Base-by-base conservation (phyloP, 2,329 filamentous ascomycete species). In the Thermomyces lanuginosus region DNA sequence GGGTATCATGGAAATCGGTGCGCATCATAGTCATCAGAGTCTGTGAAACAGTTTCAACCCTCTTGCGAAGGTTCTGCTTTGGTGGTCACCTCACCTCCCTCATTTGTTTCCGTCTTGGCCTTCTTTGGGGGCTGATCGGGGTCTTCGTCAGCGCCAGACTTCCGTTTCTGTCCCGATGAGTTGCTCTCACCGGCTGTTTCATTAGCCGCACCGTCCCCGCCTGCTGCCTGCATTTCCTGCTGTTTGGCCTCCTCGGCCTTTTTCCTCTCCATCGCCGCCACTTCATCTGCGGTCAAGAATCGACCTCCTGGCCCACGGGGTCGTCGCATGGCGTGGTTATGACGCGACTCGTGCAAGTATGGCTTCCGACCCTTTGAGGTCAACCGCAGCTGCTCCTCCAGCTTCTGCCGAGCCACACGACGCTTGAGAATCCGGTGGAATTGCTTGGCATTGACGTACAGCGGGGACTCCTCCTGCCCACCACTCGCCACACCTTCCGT, bases 371-470 rank as follows among this genome's bases (percentile, higher is more conserved):
- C 86, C 57, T 98, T 98, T 6, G 78, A 91, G 0, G 89, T 95
- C 31, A 95, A 60, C 21, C 89, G 72, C 22, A 98, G 58, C 29
- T 84, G 80, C 51, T 98, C 89, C 51, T 98, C 89, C 9, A 98
- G 64, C 49, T 81, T 82, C 53, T 95, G 89, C 17, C 89, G 71
- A 5, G 89, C 89, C 36, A 95, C 82, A 32, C 89, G 72, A 31
- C 89, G 71, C 63, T 98, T 95, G 29, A 98, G 58, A 25, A 98
- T 98, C 14, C 89, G 78, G 49, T 98, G 89, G 42, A 98, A 98
- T 46, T 98, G 89, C 53, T 98, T 98, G 4, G 89, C 89, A 44
- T 98, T 98, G 45, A 98, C 89, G 42, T 98, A 98, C 1, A 98
- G 62, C 0, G 89, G 89, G 0, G 86, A 86, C 48, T 98, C 89